Conservation (phyloP, 306 rosid species). For the Corylus americana region DNA sequence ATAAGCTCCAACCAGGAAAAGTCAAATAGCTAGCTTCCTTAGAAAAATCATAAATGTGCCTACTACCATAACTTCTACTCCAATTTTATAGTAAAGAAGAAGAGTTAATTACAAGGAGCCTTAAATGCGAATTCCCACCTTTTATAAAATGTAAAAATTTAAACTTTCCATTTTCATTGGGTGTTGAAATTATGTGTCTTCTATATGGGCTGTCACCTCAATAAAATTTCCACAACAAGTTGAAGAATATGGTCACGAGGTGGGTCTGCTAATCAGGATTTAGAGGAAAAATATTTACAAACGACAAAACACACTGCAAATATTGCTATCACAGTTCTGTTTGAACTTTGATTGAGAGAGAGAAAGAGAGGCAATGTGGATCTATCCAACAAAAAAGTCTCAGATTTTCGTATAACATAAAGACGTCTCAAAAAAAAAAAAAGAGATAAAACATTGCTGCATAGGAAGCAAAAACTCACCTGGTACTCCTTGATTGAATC, state of each 20-base stretch:
- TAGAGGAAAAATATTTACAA: not conserved
- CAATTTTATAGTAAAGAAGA: too few species aligned
- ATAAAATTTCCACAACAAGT: not conserved
- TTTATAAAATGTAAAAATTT: not conserved
- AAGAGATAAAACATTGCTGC: not conserved
- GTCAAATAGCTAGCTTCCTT: not conserved
- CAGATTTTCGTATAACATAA: not conserved
- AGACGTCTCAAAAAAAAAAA: not conserved
- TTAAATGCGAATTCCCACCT: not conserved
- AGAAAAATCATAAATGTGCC: not conserved
- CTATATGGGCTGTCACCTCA: not conserved
- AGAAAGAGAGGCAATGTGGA: not conserved
- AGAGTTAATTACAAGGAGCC: not conserved
- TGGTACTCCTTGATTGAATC: constrained; percentile 61
- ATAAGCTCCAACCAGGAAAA: not conserved
- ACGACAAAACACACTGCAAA: constrained; percentile 16
- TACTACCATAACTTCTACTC: not conserved
- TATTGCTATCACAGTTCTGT: constrained; percentile 22
- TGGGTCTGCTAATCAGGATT: not conserved
- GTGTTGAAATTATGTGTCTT: too few species aligned
- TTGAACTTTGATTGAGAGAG: not conserved
- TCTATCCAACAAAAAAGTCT: not conserved
- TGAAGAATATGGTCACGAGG: too few species aligned
- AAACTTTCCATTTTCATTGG: not conserved
- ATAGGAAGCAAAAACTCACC: constrained; percentile 33